These are phyloP conservation scores for Sporobolomyces phaffii DNA, from an alignment of 768 basidiomycete species.

Conservation along the genomic window DNA sequence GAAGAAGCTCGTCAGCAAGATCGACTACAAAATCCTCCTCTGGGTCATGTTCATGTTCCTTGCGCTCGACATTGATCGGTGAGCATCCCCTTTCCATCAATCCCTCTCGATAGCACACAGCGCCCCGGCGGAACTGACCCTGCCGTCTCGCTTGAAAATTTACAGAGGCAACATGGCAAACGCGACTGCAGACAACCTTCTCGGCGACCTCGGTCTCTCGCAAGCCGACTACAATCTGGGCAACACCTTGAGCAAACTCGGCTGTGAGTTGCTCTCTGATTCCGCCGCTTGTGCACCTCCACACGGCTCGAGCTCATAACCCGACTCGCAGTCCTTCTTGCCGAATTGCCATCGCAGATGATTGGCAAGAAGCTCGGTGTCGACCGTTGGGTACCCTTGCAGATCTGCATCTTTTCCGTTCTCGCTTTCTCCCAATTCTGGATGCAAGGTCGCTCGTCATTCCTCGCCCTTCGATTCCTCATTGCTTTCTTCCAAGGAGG, in stretches of 20 bases:
- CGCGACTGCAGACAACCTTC: constrained; percentile 44
- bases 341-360: constrained; percentile 44
- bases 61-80: constrained; percentile 31
- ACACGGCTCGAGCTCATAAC: background rate
- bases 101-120: too few relatives aligned
- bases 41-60: constrained; percentile 45
- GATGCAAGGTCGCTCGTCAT: constrained; percentile 40
- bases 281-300: constrained; percentile 19
- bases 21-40: constrained; percentile 44
- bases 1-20: constrained; percentile 35
- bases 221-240: constrained; percentile 47
- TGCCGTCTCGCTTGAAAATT: too few relatives aligned
- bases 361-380: constrained; percentile 45
- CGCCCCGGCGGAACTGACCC: too few relatives aligned
- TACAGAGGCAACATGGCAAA: constrained; percentile 10
- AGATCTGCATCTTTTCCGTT: constrained; percentile 28
- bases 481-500: constrained; percentile 46
- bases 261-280: constrained; percentile 26
- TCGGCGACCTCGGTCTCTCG: constrained; percentile 43
- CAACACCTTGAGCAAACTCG: constrained; percentile 40
- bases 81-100: background rate
- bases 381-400: constrained; percentile 44
- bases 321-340: constrained; percentile 17
- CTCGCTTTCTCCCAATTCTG: constrained; percentile 43
- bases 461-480: constrained; percentile 42